Percentiles rank a stretch among this genome's conserved stretches.
These are phyloP conservation scores for Pilaira anomala DNA, from an alignment of 192 early-diverging fungal genomes.

Conservation along the genomic window DNA sequence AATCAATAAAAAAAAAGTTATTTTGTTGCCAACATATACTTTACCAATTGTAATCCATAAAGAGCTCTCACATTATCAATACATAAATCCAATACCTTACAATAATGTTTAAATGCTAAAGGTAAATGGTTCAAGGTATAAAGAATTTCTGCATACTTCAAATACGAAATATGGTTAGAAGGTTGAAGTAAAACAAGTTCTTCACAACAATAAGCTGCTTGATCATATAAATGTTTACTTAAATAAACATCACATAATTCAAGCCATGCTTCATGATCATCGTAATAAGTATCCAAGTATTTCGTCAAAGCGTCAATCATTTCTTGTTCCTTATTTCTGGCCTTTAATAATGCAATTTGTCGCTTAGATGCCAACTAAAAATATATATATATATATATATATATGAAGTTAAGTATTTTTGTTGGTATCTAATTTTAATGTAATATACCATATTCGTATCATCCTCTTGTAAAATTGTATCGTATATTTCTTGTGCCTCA, in stretches of 20 bases:
- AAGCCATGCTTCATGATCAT: constrained; percentile 90
- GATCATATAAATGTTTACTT: constrained; percentile 62
- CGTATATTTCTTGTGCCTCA: constrained; percentile 69
- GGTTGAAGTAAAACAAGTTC: constrained; percentile 88
- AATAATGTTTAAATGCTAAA: constrained; percentile 84
- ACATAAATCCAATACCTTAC: constrained; percentile 82
- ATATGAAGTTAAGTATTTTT: not conserved
- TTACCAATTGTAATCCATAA: constrained; percentile 80
- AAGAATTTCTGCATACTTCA: constrained; percentile 87
- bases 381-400: not conserved
- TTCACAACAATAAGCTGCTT: constrained; percentile 89
- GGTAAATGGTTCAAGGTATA: constrained; percentile 66
- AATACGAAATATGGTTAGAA: constrained; percentile 79
- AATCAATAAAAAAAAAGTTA: not conserved
- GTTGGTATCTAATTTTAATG: not conserved
- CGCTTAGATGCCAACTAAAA: constrained; percentile 66
- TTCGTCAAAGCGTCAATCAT: constrained; percentile 69
- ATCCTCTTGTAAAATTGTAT: constrained; percentile 70
- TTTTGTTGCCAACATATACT: not conserved
- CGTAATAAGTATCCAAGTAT: constrained; percentile 81
- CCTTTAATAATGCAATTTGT: constrained; percentile 67
- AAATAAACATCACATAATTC: constrained; percentile 79
- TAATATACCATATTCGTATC: constrained; percentile 68
- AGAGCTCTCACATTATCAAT: constrained; percentile 82
- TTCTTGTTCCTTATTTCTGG: constrained; percentile 60